These are phyloP conservation scores for Zoysia matrella DNA, from an alignment of 202 grass and related monocot genomes.

Conservation along the genomic window DNA sequence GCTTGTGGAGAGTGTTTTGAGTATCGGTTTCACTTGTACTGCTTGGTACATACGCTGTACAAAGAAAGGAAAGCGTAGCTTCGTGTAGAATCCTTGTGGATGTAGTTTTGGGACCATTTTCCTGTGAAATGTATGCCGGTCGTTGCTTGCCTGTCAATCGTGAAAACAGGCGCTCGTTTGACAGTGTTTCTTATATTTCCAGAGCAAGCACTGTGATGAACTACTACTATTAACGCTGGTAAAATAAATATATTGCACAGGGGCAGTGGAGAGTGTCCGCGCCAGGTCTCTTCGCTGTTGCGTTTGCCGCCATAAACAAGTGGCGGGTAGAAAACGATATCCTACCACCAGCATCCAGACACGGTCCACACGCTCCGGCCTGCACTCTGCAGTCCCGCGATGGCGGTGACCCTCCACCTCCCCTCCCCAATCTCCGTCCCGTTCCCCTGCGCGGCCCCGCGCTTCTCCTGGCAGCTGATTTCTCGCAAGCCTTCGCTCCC, in stretches of 20 bases:
- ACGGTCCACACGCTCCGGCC: slow-evolving; percentile 1
- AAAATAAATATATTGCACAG: background rate
- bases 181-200: background rate
- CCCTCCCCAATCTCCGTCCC: background rate
- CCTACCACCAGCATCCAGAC: slow-evolving; percentile 9
- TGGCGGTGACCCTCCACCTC: slow-evolving; percentile 28
- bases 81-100: slow-evolving; percentile 26
- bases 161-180: background rate
- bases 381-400: slow-evolving; percentile 20
- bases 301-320: slow-evolving; percentile 55
- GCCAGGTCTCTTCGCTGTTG: slow-evolving; percentile 15
- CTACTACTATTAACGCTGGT: background rate
- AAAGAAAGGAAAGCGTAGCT: slow-evolving; percentile 65
- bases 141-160: background rate
- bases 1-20: slow-evolving; percentile 44
- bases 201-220: background rate
- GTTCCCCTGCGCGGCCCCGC: background rate
- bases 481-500: background rate
- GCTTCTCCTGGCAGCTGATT: background rate
- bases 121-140: slow-evolving; percentile 1
- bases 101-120: slow-evolving; percentile 25
- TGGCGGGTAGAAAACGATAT: slow-evolving; percentile 39
- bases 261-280: too few species aligned
- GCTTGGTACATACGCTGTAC: slow-evolving; percentile 50
- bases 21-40: slow-evolving; percentile 46